phyloP scores from a whole-genome alignment of 441 rosid species.

The Pelargonium citronellum region DNA sequence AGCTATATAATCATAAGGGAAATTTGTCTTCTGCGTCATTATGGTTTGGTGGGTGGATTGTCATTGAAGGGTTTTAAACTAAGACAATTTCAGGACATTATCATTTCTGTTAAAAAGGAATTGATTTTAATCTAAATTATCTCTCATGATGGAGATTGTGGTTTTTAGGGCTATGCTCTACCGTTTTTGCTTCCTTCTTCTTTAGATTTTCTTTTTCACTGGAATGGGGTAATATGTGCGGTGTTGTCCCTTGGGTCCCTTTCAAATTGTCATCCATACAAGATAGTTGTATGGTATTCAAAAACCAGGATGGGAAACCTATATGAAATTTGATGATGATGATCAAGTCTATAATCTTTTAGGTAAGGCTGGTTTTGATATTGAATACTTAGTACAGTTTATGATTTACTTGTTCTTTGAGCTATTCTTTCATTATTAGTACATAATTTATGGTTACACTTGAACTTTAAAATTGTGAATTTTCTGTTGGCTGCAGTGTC shows the following conservation, averaged over 20 bases:
- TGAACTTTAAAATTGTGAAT: constrained; percentile 12
- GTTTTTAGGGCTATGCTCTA: background rate
- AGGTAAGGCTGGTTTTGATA: background rate
- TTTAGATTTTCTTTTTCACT: background rate
- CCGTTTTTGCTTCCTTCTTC: background rate
- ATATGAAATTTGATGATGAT: background rate
- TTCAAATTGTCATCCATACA: background rate
- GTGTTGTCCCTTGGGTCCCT: constrained; percentile 7
- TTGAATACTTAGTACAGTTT: constrained; percentile 5
- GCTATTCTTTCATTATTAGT: constrained; percentile 15
- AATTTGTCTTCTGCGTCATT: background rate
- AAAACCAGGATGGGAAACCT: background rate
- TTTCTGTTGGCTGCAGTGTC: constrained; percentile 63
- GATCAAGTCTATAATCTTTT: background rate
- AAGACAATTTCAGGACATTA: too few species aligned
- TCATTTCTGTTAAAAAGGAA: background rate
- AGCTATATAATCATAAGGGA: background rate
- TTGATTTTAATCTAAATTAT: background rate
- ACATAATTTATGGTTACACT: background rate
- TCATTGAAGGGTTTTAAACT: background rate
- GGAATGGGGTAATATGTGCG: background rate
- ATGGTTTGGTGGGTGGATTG: background rate
- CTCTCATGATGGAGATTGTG: background rate
- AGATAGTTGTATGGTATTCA: background rate
- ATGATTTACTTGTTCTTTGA: constrained; percentile 3